A percentile compares a stretch with the other conserved stretches of the same genome.
phyloP scores from a whole-genome alignment of 2,329 filamentous ascomycete genomes.

The Cyphellophora europaea region DNA sequence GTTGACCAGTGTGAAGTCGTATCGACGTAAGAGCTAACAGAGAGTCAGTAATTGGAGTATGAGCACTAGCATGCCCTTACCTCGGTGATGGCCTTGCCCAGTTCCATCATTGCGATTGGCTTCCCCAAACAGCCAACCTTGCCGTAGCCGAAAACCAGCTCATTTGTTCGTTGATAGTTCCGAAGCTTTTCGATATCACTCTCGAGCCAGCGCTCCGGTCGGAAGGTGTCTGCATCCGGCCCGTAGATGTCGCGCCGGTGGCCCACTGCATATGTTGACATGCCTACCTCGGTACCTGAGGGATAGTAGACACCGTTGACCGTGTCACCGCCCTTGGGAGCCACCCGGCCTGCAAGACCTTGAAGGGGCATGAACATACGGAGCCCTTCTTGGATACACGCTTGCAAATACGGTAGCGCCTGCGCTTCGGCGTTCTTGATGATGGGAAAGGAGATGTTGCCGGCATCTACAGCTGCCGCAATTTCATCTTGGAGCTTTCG shows the following conservation, averaged over 20 bases:
- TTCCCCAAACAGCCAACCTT: slow-evolving; percentile 30
- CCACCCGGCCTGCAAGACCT: slow-evolving; percentile 21
- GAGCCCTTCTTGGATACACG: slow-evolving; percentile 14
- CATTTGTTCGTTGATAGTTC: slow-evolving; percentile 40
- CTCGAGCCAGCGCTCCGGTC: slow-evolving; percentile 63
- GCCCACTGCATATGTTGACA: slow-evolving; percentile 23
- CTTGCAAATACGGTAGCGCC: slow-evolving; percentile 13
- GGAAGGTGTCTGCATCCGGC: slow-evolving; percentile 51
- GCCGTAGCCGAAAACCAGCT: slow-evolving; percentile 32
- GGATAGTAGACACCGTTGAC: slow-evolving; percentile 11
- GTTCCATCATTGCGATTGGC: slow-evolving; percentile 18
- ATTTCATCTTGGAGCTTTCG: slow-evolving; percentile 14
- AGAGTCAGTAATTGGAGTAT: not conserved
- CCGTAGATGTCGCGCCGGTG: slow-evolving; percentile 29
- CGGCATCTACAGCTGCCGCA: slow-evolving; percentile 28
- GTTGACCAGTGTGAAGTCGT: slow-evolving; percentile 6
- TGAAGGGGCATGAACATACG: slow-evolving; percentile 29
- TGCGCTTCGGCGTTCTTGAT: slow-evolving; percentile 17
- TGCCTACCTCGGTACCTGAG: slow-evolving; percentile 11
- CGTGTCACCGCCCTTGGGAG: slow-evolving; percentile 9
- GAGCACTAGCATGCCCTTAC: slow-evolving; percentile 2
- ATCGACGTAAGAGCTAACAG: slow-evolving; percentile 5
- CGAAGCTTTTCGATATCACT: slow-evolving; percentile 28
- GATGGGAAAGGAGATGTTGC: slow-evolving; percentile 21
- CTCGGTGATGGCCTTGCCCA: slow-evolving; percentile 15